Evolutionary conservation across 306 rosid genomes (phyloP).

Genomic region (Chamaecrista fasciculata): DNA sequence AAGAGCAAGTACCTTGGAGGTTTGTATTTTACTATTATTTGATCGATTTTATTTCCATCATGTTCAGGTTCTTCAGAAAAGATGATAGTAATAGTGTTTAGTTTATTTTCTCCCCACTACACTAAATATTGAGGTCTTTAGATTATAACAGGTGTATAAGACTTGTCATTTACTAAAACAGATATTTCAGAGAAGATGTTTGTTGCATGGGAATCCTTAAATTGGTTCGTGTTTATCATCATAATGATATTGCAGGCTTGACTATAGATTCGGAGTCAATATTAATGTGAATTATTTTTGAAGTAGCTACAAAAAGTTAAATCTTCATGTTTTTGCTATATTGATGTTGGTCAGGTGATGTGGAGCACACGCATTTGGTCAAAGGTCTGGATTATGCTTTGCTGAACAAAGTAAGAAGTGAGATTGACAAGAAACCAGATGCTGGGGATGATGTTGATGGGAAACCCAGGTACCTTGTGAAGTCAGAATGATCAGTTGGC

Average conservation of each 20-base stretch:
- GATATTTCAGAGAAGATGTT: slow-evolving; percentile 1
- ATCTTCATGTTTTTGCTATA: slow-evolving; percentile 17
- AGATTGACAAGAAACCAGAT: slow-evolving; percentile 87
- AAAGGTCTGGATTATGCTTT: slow-evolving; percentile 94
- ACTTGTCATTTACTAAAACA: background rate
- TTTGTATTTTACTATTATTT: slow-evolving; percentile 39
- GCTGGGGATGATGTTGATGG: slow-evolving; percentile 68
- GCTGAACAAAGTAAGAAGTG: slow-evolving; percentile 93
- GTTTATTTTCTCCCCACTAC: background rate
- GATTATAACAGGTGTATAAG: background rate
- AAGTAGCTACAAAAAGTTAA: background rate
- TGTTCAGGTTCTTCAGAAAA: background rate
- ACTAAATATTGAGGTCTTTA: background rate
- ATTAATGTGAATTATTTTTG: slow-evolving; percentile 6
- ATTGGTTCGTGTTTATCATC: background rate
- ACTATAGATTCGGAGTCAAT: slow-evolving; percentile 15
- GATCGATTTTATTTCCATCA: background rate
- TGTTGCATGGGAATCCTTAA: background rate
- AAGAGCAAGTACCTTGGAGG: slow-evolving; percentile 99
- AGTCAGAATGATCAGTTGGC: slow-evolving; percentile 5
- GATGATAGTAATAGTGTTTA: background rate
- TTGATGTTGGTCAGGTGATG: slow-evolving; percentile 68
- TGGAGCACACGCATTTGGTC: slow-evolving; percentile 95
- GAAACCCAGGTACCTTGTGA: slow-evolving; percentile 60
- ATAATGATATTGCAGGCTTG: background rate